A percentile compares a stretch with the other conserved stretches of the same genome.
These are phyloP conservation scores for Brassica hybrid DNA, from an alignment of 441 rosid genomes.

Conservation along the genomic window DNA sequence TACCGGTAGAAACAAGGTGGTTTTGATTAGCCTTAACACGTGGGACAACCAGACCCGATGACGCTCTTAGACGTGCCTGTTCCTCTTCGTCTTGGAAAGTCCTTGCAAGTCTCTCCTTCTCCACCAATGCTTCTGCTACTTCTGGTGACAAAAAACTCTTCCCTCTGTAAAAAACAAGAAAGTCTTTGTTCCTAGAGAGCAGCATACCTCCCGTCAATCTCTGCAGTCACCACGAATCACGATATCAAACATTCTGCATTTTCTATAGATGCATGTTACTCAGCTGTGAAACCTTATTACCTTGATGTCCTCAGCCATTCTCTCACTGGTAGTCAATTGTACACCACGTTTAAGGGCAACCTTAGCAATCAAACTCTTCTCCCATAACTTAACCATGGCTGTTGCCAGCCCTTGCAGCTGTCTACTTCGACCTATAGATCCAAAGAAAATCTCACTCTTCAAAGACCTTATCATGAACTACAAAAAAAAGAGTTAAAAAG, in stretches of 20 bases:
- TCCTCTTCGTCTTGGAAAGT: conserved; percentile 89
- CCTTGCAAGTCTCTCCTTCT: conserved; percentile 78
- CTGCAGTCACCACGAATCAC: conserved; percentile 56
- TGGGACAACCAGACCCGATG: conserved; percentile 61
- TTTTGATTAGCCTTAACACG: conserved; percentile 46
- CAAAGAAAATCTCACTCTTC: conserved; percentile 26
- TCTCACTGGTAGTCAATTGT: conserved; percentile 90
- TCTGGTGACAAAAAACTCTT: conserved; percentile 77
- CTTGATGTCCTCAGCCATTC: conserved; percentile 98
- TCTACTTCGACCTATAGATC: conserved; percentile 77
- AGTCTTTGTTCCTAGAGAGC: conserved; percentile 88
- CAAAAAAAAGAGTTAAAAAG: conserved; percentile 24
- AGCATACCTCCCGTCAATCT: conserved; percentile 87
- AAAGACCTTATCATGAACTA: conserved; percentile 22
- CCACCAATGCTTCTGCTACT: conserved; percentile 76
- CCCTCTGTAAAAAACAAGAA: conserved; percentile 93
- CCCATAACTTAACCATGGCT: conserved; percentile 86
- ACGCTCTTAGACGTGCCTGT: conserved; percentile 85
- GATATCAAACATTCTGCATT: conserved; percentile 17
- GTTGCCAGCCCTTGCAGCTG: conserved; percentile 89
- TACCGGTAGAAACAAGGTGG: conserved; percentile 62
- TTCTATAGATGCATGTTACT: background rate
- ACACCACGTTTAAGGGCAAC: conserved; percentile 92
- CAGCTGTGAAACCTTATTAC: too few species aligned
- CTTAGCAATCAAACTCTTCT: conserved; percentile 81